Evolutionary conservation across 2,329 filamentous ascomycete genomes (phyloP), one percentile per base, ranked within the genome.

Genomic region (Lasiodiplodia sp.): DNA sequence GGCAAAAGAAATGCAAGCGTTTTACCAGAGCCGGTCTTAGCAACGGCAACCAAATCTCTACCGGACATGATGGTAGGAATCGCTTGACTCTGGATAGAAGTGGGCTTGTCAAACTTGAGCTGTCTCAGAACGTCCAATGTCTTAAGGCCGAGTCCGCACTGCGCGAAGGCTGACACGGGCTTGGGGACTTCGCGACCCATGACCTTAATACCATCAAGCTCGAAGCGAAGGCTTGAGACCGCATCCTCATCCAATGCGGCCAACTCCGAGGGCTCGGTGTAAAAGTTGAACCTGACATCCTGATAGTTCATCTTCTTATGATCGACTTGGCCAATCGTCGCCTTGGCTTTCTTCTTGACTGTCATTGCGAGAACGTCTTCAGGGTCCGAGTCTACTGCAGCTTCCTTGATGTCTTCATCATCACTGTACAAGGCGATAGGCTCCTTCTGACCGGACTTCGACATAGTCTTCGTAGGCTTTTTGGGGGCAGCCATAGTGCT

Each of bases 21-120:
- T 83, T 99, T 99, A 78, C 96, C 96, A 31, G 96, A 98, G 5
- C 96, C 96, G 31, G 96, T 99, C 83, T 98, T 98, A 21, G 96
- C 96, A 66, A 99, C 94, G 72, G 94, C 96, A 71, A 99, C 93
- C 47, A 97, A 92, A 83, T 99, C 96, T 73, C 94, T 89, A 11
- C 96, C 96, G 34, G 94, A 97, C 92, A 98, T 97, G 75, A 97
- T 92, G 11, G 94, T 91, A 2, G 96, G 96, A 69, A 98, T 90
- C 2, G 96, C 96, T 80, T 99, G 96, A 80, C 94, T 91, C 80
- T 99, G 96, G 74, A 99, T 98, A 0, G 95, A 88, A 0, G 96
- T 98, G 0, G 96, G 94, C 76, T 90, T 92, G 68, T 96, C 92
- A 78, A 94, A 99, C 7, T 92, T 92, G 47, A 97, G 83, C 66